phyloP scores from a whole-genome alignment of 371 early-diverging fungal species.

The Mortierella sp. region DNA sequence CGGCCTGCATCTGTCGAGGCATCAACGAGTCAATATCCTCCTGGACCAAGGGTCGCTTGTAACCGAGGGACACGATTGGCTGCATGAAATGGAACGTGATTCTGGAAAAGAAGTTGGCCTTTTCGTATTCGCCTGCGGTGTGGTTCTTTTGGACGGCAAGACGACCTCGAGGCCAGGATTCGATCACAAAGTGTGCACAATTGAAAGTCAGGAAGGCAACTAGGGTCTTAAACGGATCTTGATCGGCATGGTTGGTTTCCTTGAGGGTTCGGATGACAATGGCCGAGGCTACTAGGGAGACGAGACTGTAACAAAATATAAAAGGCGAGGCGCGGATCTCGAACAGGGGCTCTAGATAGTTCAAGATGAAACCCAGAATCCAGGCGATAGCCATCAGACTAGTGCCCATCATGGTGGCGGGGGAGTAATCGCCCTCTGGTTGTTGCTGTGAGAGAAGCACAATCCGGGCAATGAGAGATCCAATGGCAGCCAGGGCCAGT shows the following conservation, averaged over 20 bases:
- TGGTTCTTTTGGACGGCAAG: conserved; percentile 18
- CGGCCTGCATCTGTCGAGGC: conserved; percentile 21
- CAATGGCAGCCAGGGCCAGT: conserved; percentile 10
- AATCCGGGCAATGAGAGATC: conserved; percentile 8
- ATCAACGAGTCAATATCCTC: conserved; percentile 25
- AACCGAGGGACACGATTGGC: conserved; percentile 18
- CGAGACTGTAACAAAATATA: conserved; percentile 19
- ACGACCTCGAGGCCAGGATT: conserved; percentile 28
- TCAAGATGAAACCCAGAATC: conserved; percentile 3
- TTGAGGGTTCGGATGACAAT: conserved; percentile 27
- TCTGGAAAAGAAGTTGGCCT: conserved; percentile 40
- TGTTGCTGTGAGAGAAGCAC: conserved; percentile 14
- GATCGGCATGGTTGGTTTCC: background rate
- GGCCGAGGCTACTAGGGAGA: conserved; percentile 21
- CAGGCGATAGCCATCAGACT: conserved; percentile 22
- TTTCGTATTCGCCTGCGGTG: conserved; percentile 20
- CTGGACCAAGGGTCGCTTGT: conserved; percentile 20
- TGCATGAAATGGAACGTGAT: conserved; percentile 29
- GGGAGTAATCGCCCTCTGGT: conserved; percentile 18
- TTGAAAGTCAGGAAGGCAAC: conserved; percentile 27
- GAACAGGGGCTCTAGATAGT: conserved; percentile 19
- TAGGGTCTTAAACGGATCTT: conserved; percentile 14
- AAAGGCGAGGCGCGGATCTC: conserved; percentile 33
- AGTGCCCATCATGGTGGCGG: conserved; percentile 28
- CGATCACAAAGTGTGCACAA: conserved; percentile 17